Percentiles rank a stretch among this genome's conserved stretches.
Conservation (phyloP, 208 protist genomes). For the Trypanosoma melophagium region DNA sequence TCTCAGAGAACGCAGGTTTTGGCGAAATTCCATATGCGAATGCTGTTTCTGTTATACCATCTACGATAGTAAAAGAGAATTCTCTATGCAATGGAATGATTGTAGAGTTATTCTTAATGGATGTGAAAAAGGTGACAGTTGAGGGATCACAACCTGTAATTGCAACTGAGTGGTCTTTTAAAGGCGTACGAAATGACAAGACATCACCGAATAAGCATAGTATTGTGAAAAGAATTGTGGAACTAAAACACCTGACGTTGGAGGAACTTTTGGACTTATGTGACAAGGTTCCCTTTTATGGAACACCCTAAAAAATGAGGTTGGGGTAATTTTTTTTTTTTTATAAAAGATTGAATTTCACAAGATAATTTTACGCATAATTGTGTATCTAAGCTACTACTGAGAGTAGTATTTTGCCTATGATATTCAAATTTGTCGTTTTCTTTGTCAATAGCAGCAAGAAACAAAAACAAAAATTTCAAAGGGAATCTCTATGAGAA, state of each 20-base stretch:
- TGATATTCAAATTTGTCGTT: no score
- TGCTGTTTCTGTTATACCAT: constrained; percentile 50
- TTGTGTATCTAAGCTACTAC: no score
- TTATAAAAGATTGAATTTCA: not conserved
- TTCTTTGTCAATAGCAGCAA: no score
- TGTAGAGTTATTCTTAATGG: constrained; percentile 42
- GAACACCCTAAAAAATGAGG: not conserved
- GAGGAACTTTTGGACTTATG: constrained; percentile 49
- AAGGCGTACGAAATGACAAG: constrained; percentile 70
- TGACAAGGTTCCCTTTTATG: constrained; percentile 29
- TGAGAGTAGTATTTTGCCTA: no score
- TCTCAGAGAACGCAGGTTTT: constrained; percentile 20
- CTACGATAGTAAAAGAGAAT: constrained; percentile 44
- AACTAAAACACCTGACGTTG: constrained; percentile 72
- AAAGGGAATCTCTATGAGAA: not conserved
- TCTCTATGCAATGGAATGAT: constrained; percentile 60
- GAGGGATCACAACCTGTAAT: not conserved
- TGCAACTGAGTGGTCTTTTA: constrained; percentile 59
- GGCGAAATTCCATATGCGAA: constrained; percentile 47
- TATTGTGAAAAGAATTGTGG: constrained; percentile 71
- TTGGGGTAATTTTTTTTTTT: not conserved
- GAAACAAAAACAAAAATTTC: no score
- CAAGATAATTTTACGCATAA: no score
- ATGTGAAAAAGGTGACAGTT: constrained; percentile 15
- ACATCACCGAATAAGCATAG: constrained; percentile 64